These are phyloP conservation scores for Raddia guianensis DNA, from an alignment of 176 grass and related monocot genomes.

Conservation along the genomic window DNA sequence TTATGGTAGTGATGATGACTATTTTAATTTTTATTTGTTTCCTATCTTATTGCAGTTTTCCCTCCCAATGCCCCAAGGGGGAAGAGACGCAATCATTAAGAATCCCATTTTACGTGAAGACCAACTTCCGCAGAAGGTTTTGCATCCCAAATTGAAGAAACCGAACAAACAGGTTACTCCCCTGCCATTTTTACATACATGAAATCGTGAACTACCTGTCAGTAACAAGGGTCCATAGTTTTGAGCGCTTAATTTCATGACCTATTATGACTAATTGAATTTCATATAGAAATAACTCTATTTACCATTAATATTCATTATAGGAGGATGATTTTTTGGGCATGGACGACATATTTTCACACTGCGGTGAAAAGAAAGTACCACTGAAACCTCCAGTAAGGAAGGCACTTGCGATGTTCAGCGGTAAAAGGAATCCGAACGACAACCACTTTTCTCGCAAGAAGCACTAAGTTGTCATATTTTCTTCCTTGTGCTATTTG, in stretches of 20 bases:
- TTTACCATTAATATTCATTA: slow-evolving; percentile 25
- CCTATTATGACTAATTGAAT: background rate
- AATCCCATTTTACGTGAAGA: slow-evolving; percentile 94
- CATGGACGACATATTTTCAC: slow-evolving; percentile 73
- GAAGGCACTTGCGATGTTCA: slow-evolving; percentile 80
- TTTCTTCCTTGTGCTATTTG: background rate
- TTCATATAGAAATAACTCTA: background rate
- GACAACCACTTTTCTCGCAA: slow-evolving; percentile 94
- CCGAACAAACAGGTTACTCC: slow-evolving; percentile 66
- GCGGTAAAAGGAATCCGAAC: slow-evolving; percentile 92
- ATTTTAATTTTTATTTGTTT: slow-evolving; percentile 26
- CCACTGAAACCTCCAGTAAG: slow-evolving; percentile 84
- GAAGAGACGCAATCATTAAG: slow-evolving; percentile 78
- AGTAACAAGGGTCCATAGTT: background rate
- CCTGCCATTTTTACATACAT: slow-evolving; percentile 23
- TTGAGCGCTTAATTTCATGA: background rate
- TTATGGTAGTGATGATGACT: background rate
- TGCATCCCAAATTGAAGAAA: slow-evolving; percentile 83
- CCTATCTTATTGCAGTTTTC: slow-evolving; percentile 76
- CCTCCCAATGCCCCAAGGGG: slow-evolving; percentile 93
- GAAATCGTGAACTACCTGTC: background rate
- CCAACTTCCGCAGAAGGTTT: slow-evolving; percentile 89
- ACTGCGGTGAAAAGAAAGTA: slow-evolving; percentile 69
- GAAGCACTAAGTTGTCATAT: slow-evolving; percentile 41
- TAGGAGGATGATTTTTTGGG: slow-evolving; percentile 77